These are phyloP conservation scores for Penicillium chermesinum DNA, from an alignment of 495 filamentous ascomycete genomes.

Conservation along the genomic window DNA sequence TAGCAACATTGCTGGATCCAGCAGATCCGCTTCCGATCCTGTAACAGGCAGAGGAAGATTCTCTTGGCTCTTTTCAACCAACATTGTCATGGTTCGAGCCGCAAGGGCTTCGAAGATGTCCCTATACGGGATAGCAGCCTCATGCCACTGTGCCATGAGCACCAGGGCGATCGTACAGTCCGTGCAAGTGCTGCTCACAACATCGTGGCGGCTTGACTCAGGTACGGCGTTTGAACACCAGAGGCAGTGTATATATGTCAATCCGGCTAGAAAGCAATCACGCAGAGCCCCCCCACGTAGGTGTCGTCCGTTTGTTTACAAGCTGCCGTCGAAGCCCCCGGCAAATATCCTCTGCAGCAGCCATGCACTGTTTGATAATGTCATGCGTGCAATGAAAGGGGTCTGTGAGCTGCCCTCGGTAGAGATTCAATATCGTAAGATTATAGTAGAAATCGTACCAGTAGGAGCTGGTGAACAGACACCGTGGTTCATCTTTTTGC, in stretches of 20 bases:
- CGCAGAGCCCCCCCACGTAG: not conserved
- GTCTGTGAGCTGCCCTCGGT: not conserved
- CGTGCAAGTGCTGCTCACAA: not conserved
- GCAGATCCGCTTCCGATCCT: not conserved
- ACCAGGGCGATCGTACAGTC: not conserved
- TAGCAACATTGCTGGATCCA: not conserved
- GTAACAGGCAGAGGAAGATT: not conserved
- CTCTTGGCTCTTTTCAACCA: not conserved
- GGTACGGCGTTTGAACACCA: not conserved
- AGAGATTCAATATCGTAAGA: not conserved
- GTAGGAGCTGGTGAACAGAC: not conserved
- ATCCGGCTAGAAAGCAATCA: not conserved
- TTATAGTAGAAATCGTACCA: not conserved
- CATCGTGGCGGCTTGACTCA: not conserved
- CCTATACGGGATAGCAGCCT: not conserved
- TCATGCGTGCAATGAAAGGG: not conserved
- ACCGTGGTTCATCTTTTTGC: not conserved
- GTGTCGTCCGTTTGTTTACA: not conserved
- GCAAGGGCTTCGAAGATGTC: not conserved
- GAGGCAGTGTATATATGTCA: not conserved
- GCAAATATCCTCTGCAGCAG: not conserved
- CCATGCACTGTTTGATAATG: not conserved
- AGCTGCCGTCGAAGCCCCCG: not conserved
- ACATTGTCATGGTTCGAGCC: not conserved
- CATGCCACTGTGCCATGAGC: not conserved